phyloP scores from a whole-genome alignment of 306 rosid species.

The Ochetophila trinervis region DNA sequence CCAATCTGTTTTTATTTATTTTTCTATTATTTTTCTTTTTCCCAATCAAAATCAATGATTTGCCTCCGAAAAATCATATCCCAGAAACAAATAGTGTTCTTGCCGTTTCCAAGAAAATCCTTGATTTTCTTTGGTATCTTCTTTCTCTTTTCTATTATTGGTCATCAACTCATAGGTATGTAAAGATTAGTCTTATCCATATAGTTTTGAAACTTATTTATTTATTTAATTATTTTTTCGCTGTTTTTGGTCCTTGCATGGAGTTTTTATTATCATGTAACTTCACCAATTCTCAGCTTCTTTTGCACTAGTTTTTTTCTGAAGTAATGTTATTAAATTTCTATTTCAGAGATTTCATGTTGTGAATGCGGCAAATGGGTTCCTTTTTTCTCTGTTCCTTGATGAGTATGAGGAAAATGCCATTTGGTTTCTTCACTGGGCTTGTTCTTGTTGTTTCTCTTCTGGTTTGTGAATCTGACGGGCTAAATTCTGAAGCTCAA shows the following conservation, averaged over 20 bases:
- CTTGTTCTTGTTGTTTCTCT: slow-evolving; percentile 11
- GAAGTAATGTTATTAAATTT: not conserved
- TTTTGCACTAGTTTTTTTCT: not conserved
- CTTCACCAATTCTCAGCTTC: too few species aligned
- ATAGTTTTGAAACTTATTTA: not conserved
- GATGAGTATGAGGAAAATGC: slow-evolving; percentile 20
- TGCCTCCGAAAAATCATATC: not conserved
- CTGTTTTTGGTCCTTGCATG: not conserved
- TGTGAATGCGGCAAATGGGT: slow-evolving; percentile 8
- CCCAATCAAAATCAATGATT: slow-evolving; percentile 7
- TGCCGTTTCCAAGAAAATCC: slow-evolving; percentile 9
- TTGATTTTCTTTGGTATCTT: slow-evolving; percentile 22
- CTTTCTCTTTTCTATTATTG: slow-evolving; percentile 4
- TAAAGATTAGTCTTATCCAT: not conserved
- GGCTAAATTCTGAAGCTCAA: slow-evolving; percentile 53
- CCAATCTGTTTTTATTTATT: not conserved
- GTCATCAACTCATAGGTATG: slow-evolving; percentile 22
- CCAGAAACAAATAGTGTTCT: not conserved
- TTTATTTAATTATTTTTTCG: too few species aligned
- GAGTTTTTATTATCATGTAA: too few species aligned
- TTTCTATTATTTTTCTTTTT: too few species aligned
- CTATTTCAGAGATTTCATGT: slow-evolving; percentile 1
- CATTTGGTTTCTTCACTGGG: slow-evolving; percentile 6
- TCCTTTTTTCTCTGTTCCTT: not conserved
- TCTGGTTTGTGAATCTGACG: slow-evolving; percentile 23